Base-by-base conservation (phyloP, 2,329 filamentous ascomycete genomes). In the Epichloe sibirici region DNA sequence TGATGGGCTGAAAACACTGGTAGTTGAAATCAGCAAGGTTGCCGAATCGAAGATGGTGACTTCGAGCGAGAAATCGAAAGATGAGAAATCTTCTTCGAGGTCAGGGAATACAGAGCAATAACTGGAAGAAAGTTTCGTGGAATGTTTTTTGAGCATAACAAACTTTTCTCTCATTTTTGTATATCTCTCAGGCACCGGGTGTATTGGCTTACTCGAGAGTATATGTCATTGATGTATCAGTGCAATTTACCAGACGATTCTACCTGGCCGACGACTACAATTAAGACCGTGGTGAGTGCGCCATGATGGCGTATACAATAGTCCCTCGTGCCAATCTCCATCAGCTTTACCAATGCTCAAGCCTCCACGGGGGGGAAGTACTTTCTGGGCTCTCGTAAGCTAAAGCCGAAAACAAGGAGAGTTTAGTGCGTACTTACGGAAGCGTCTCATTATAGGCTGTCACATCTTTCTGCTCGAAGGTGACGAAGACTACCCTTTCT, bases 401-500 rank as follows among this genome's bases (percentile, higher is more conserved):
- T n/a, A n/a, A 43, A 28, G 31, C 21, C 13, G 15, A 8, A n/a
- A 23, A 39, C 3, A 5, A 37, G 12, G 4, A 21, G 4, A 45
- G 3, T 31, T 12, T 5, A 17, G 31, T 31, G 31, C 31, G 25
- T 21, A 63, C 67, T 59, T 69, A 95, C 90, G 90, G 87, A 11
- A 95, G 68, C 38, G 74, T 69, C 25, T 77, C 60, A 49, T 83
- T 74, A 65, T 97, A 97, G 0, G 86, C 83, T 40, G 71, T 68
- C 54, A 86, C 80, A 61, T 97, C 90, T 69, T 90, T 90, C 51
- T 73, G 66, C 64, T 86, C 74, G 66, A 95, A 96, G 15, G 83
- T 87, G 62, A 90, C 90, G 70, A 97, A 95, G 17, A 95, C 76
- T 12, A 97, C 79, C 59, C 81, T 79, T 45, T 88, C 79, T 34